Evolutionary conservation across 106 monocot species (phyloP).

Genomic region (Dendrobium officinale): DNA sequence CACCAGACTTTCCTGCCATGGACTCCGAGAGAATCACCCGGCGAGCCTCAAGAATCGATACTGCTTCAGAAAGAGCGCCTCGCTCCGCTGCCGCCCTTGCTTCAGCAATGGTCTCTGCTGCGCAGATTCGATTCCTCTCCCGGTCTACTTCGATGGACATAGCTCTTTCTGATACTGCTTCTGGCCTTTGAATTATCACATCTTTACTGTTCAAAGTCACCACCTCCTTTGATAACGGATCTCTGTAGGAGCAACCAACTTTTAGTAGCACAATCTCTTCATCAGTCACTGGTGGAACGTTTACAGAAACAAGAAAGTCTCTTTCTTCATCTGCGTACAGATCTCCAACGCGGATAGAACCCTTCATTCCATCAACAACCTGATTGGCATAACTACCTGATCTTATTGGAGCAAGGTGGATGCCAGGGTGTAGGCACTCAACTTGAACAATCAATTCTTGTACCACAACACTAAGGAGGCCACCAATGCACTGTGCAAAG

Average conservation of each 20-base stretch:
- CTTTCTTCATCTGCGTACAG: slow-evolving; percentile 90
- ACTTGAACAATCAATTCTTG: slow-evolving; percentile 45
- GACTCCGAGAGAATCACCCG: slow-evolving; percentile 38
- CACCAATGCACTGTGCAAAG: slow-evolving; percentile 98
- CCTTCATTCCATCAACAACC: slow-evolving; percentile 31
- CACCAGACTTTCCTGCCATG: slow-evolving; percentile 35
- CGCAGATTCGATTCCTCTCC: slow-evolving; percentile 62
- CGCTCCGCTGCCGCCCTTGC: slow-evolving; percentile 66
- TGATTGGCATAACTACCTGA: slow-evolving; percentile 64
- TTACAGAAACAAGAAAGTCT: slow-evolving; percentile 64
- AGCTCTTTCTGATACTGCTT: neutral
- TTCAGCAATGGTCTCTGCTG: slow-evolving; percentile 72
- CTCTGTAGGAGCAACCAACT: slow-evolving; percentile 42
- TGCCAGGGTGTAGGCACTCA: slow-evolving; percentile 41
- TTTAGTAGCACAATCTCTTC: slow-evolving; percentile 36
- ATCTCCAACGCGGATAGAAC: slow-evolving; percentile 59
- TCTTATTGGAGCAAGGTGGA: slow-evolving; percentile 36
- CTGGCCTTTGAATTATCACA: slow-evolving; percentile 38
- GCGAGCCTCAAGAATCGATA: slow-evolving; percentile 42
- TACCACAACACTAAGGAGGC: slow-evolving; percentile 80
- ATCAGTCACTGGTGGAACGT: slow-evolving; percentile 27
- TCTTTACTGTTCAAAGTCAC: slow-evolving; percentile 21
- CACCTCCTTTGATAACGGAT: slow-evolving; percentile 38
- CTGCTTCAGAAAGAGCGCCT: slow-evolving; percentile 51
- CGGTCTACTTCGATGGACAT: slow-evolving; percentile 72